Evolutionary conservation across 2,329 filamentous ascomycete species (phyloP).

Genomic region (Colletotrichum sp.): DNA sequence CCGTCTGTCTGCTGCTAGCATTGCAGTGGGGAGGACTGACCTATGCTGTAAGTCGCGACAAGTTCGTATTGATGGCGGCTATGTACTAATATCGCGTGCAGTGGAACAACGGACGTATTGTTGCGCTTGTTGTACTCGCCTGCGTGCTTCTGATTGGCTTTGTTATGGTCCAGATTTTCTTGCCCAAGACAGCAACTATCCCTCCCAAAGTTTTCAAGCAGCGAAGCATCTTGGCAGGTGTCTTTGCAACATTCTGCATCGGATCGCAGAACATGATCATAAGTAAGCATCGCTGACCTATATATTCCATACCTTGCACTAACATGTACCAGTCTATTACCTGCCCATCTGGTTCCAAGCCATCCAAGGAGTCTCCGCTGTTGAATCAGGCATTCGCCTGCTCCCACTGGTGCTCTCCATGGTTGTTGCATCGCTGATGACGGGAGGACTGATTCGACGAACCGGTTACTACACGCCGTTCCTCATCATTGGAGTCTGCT

Average conservation of each 20-base stretch:
- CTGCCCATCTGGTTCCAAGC: conserved; percentile 52
- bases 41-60: conserved; percentile 22
- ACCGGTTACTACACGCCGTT: conserved; percentile 50
- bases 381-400: conserved; percentile 42
- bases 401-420: conserved; percentile 43
- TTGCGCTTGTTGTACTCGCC: conserved; percentile 52
- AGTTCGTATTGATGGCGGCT: too few relatives aligned
- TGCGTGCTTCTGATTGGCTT: conserved; percentile 51
- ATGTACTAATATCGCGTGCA: background rate
- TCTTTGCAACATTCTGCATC: conserved; percentile 50
- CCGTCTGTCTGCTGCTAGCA: conserved; percentile 49
- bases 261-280: conserved; percentile 56
- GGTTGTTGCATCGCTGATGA: conserved; percentile 35
- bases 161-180: conserved; percentile 37
- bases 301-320: conserved; percentile 24
- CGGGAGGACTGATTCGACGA: conserved; percentile 37
- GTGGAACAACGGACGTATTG: conserved; percentile 47
- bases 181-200: conserved; percentile 43
- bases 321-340: conserved; percentile 42
- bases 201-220: conserved; percentile 45
- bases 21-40: conserved; percentile 50
- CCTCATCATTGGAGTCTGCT: conserved; percentile 47
- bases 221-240: conserved; percentile 47
- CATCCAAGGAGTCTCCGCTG: conserved; percentile 41
- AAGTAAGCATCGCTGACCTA: conserved; percentile 26